phyloP scores from a whole-genome alignment of 2,329 filamentous ascomycete species.

The Ploettnerulaceae sp. region DNA sequence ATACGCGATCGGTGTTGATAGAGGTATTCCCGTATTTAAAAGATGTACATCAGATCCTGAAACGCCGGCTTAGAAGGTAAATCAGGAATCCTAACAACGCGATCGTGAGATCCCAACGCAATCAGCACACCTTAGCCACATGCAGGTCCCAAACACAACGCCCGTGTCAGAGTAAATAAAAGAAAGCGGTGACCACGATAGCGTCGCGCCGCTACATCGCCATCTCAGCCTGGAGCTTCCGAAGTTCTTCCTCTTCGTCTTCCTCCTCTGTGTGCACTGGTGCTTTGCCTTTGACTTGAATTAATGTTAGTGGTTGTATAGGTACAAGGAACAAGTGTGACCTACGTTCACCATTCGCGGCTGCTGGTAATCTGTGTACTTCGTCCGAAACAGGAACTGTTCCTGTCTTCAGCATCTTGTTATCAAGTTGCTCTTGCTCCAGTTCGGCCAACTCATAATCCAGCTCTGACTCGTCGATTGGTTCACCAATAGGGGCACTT shows the following conservation, averaged over 20 bases:
- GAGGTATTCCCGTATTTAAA: conserved; percentile 20
- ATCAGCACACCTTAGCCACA: conserved; percentile 26
- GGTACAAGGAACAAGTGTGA: conserved; percentile 25
- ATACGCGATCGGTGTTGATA: conserved; percentile 7
- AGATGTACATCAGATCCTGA: conserved; percentile 28
- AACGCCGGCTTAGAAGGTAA: conserved; percentile 27
- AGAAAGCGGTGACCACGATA: conserved; percentile 14
- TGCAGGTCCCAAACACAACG: conserved; percentile 27
- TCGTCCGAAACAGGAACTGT: conserved; percentile 76
- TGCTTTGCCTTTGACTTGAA: conserved; percentile 47
- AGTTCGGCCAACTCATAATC: conserved; percentile 79
- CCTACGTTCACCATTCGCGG: conserved; percentile 72
- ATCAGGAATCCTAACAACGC: conserved; percentile 22
- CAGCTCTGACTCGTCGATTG: conserved; percentile 79
- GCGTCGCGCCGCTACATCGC: conserved; percentile 64
- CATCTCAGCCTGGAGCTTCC: conserved; percentile 94
- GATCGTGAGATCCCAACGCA: conserved; percentile 18
- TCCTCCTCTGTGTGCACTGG: conserved; percentile 62
- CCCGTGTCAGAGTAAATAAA: conserved; percentile 19
- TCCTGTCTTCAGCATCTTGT: conserved; percentile 88
- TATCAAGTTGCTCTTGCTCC: conserved; percentile 89
- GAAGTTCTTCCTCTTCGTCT: conserved; percentile 91
- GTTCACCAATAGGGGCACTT: conserved; percentile 59
- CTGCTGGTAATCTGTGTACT: conserved; percentile 71
- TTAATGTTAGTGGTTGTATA: conserved; percentile 17